A percentile compares a stretch with the other conserved stretches of the same genome.
These are phyloP conservation scores for Penicillium waksmanii DNA, from an alignment of 495 filamentous ascomycete genomes.

Conservation along the genomic window DNA sequence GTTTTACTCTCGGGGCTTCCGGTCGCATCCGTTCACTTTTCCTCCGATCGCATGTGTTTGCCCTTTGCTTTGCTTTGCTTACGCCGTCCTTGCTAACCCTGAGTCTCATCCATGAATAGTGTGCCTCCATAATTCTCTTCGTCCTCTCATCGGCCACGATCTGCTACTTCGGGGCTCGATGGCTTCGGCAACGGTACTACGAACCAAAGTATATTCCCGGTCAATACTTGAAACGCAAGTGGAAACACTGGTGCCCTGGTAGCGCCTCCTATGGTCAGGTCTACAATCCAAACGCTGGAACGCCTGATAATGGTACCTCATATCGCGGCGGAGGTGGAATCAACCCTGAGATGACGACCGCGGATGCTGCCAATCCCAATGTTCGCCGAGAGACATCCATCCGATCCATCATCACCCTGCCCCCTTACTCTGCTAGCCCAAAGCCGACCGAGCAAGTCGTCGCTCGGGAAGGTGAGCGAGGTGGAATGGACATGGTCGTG, in stretches of 20 bases:
- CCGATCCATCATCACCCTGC: constrained; percentile 89
- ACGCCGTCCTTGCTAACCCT: constrained; percentile 10
- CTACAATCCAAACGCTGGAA: constrained; percentile 23
- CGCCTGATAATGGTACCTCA: constrained; percentile 28
- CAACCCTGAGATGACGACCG: constrained; percentile 37
- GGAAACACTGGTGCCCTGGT: constrained; percentile 61
- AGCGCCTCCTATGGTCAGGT: constrained; percentile 46
- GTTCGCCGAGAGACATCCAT: constrained; percentile 85
- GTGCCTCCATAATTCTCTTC: constrained; percentile 42
- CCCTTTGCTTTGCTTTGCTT: not conserved
- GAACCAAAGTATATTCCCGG: constrained; percentile 63
- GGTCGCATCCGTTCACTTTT: constrained; percentile 9
- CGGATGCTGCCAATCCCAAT: constrained; percentile 23
- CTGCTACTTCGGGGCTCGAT: constrained; percentile 50
- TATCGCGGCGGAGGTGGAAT: constrained; percentile 24
- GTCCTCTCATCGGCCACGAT: constrained; percentile 44
- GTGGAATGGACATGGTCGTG: constrained; percentile 87
- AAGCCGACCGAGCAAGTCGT: constrained; percentile 81
- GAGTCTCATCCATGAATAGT: constrained; percentile 16
- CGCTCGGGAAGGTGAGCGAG: constrained; percentile 88
- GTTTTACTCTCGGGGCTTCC: constrained; percentile 13
- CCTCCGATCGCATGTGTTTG: constrained; percentile 1
- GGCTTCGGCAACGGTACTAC: constrained; percentile 50
- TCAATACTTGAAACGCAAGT: constrained; percentile 58
- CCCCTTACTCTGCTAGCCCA: constrained; percentile 72